These are phyloP conservation scores for Piper longum DNA, from an alignment of 164 flowering plant species.

Conservation along the genomic window DNA sequence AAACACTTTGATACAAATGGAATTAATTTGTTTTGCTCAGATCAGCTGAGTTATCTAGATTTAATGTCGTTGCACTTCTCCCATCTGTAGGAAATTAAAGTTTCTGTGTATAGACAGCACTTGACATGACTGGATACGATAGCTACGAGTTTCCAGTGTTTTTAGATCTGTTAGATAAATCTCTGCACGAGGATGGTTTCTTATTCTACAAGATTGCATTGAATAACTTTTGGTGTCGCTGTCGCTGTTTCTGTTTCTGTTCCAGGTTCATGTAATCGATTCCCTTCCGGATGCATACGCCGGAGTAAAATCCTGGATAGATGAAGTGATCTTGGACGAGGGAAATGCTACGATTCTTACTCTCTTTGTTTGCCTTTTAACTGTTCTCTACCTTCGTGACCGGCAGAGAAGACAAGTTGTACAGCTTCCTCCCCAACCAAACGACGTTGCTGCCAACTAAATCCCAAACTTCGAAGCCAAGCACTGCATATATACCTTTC, in stretches of 20 bases:
- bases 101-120: too few relatives aligned
- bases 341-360: constrained; percentile 92
- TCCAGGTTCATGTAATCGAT: constrained; percentile 65
- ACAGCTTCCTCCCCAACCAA: constrained; percentile 10
- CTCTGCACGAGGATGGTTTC: neutral
- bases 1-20: too few relatives aligned
- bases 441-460: neutral
- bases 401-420: constrained; percentile 71
- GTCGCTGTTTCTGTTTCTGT: neutral
- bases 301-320: constrained; percentile 71
- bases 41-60: too few relatives aligned
- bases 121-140: too few relatives aligned
- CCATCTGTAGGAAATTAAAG: too few relatives aligned
- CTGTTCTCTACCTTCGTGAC: constrained; percentile 83
- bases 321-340: constrained; percentile 78
- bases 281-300: constrained; percentile 75
- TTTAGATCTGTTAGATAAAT: too few relatives aligned
- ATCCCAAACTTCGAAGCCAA: neutral
- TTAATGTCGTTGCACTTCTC: too few relatives aligned
- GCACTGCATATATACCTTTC: neutral
- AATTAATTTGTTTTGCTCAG: too few relatives aligned
- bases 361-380: constrained; percentile 65
- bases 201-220: too few relatives aligned
- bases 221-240: neutral
- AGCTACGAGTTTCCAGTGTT: too few relatives aligned